phyloP scores from a whole-genome alignment of 495 filamentous ascomycete genomes.

The Neurospora sp. region DNA sequence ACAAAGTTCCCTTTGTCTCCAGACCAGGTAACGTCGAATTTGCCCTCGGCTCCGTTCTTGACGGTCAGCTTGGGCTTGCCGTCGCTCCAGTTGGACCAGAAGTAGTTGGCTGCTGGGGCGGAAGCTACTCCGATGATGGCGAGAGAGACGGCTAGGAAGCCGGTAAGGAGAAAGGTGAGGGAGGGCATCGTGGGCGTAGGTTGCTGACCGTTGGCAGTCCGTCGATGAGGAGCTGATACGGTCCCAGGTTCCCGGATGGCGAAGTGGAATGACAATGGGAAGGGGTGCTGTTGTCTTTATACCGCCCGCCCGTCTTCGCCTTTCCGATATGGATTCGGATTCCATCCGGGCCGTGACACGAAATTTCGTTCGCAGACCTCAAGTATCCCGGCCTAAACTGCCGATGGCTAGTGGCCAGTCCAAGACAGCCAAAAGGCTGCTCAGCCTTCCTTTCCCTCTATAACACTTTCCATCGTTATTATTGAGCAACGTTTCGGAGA shows the following conservation, averaged over 20 bases:
- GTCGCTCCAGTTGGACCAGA: conserved; percentile 59
- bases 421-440: not conserved
- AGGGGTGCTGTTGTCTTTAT: not conserved
- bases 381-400: not conserved
- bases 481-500: not conserved
- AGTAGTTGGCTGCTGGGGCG: conserved; percentile 26
- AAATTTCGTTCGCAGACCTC: not conserved
- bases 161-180: not conserved
- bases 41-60: conserved; percentile 46
- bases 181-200: too few relatives aligned
- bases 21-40: conserved; percentile 48
- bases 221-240: not conserved
- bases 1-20: conserved; percentile 52
- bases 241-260: not conserved
- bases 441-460: not conserved
- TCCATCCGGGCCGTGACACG: too few relatives aligned
- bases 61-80: conserved; percentile 45
- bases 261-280: not conserved
- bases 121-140: not conserved
- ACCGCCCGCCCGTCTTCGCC: not conserved
- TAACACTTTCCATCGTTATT: not conserved
- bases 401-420: not conserved
- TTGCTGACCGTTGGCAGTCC: too few relatives aligned
- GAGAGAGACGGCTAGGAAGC: not conserved
- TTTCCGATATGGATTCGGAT: too few relatives aligned